Conservation (phyloP, 768 basidiomycete genomes). For the Nidula microcarpa region DNA sequence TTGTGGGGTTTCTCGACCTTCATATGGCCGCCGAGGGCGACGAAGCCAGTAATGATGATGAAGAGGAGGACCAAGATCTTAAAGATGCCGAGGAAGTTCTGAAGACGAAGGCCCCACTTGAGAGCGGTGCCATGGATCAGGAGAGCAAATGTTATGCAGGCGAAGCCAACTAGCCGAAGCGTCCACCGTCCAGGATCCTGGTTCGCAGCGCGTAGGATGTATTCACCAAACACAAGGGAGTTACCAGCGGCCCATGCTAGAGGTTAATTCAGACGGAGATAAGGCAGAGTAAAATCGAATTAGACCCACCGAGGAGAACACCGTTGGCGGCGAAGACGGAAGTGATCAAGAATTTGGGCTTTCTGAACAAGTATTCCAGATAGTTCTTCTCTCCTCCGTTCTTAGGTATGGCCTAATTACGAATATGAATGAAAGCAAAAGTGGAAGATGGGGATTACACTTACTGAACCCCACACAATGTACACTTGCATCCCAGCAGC, state of each 20-base stretch:
- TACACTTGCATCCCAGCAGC: slow-evolving; percentile 31
- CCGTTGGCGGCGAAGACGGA: slow-evolving; percentile 50
- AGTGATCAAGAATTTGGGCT: slow-evolving; percentile 47
- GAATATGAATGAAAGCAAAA: slow-evolving; percentile 1
- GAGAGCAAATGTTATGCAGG: background rate
- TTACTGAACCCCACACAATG: slow-evolving; percentile 31
- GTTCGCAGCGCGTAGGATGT: slow-evolving; percentile 15
- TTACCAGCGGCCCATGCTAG: slow-evolving; percentile 27
- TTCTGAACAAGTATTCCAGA: slow-evolving; percentile 50
- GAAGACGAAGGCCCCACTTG: slow-evolving; percentile 56
- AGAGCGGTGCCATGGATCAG: slow-evolving; percentile 37
- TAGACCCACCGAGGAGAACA: slow-evolving; percentile 32
- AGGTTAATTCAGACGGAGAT: background rate
- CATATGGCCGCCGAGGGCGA: slow-evolving; percentile 50
- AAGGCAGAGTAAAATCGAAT: background rate
- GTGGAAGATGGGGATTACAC: slow-evolving; percentile 9
- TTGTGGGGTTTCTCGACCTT: slow-evolving; percentile 49
- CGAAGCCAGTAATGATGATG: slow-evolving; percentile 44
- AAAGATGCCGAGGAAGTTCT: slow-evolving; percentile 58
- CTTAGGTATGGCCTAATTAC: slow-evolving; percentile 41
- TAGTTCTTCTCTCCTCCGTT: slow-evolving; percentile 67
- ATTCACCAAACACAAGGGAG: slow-evolving; percentile 51
- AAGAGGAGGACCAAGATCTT: slow-evolving; percentile 24
- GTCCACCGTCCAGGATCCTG: slow-evolving; percentile 1
- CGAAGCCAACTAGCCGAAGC: slow-evolving; percentile 20